Evolutionary conservation across 139 green algal genomes (phyloP), one percentile per base, ranked within the genome.

Genomic region (Desmodesmus armatus): DNA sequence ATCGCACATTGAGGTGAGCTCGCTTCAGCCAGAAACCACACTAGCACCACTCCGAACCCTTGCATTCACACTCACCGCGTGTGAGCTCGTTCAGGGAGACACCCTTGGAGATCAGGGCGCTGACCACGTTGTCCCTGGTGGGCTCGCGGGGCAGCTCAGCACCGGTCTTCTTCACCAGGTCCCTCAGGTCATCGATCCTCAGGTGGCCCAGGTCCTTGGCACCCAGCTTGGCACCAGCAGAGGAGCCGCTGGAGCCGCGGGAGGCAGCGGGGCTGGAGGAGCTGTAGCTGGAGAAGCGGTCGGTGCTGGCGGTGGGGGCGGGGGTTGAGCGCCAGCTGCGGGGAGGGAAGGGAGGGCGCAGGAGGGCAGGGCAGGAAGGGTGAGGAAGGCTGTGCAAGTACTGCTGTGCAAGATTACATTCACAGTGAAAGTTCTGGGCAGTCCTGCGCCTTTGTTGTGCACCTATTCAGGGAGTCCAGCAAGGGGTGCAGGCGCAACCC

Each of bases 101-200:
- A 17, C 78, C 78, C 78, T 84, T 84, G 60, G 78, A 39, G 39
- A 84, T n/a, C 78, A 84, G 78, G 19, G 78, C 78, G 15, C n/a
- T 51, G 78, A 84, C 76, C 78, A 84, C 62, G 29, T 62, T 62
- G 33, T 84, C 78, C 78, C 76, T 84, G 11, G 78, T 84, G 53
- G 78, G 78, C 78, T 84, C 78, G n/a, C 78, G 66, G 60, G 78
- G 78, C 78, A 84, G 78, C 60, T 84, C n/a, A 33, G 62, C 78
- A 62, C 78, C 78, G 29, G 78, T 84, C 60, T 76, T 75, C 62
- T 76, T 76, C 29, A 84, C 78, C 78, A 84, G 62, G 29, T 84
- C 78, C 15, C 62, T 47, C 60, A 84, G 78, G 78, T 84, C 78
- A 55, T 84, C 78, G 33, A 84, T 84, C 41, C 60, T 60, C 62